Evolutionary conservation across 2,329 filamentous ascomycete genomes (phyloP).

Genomic region (Venturia oleaginea): DNA sequence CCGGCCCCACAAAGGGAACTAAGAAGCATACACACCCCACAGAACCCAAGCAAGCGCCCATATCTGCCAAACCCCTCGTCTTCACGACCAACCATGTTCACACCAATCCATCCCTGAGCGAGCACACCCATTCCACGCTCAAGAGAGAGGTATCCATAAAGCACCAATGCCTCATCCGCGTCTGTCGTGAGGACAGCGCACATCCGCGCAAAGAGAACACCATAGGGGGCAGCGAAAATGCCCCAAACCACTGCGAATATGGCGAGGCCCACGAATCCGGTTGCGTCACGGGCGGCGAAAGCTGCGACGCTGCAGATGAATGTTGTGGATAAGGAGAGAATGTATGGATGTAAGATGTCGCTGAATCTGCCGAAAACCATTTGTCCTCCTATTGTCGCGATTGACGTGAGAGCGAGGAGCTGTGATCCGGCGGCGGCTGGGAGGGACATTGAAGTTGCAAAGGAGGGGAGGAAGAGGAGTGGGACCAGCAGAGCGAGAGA

Average conservation of each 20-base stretch:
- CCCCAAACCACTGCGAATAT: slow-evolving; percentile 7
- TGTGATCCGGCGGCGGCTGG: slow-evolving; percentile 27
- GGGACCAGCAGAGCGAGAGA: slow-evolving; percentile 9
- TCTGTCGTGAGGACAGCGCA: not conserved
- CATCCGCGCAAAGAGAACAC: slow-evolving; percentile 6
- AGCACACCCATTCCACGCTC: slow-evolving; percentile 6
- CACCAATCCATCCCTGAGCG: not conserved
- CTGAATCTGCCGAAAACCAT: not conserved
- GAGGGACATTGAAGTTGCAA: not conserved
- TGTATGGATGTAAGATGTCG: not conserved
- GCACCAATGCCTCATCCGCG: not conserved
- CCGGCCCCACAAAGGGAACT: not conserved
- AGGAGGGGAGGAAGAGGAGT: slow-evolving; percentile 7
- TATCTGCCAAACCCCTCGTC: not conserved
- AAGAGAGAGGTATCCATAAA: slow-evolving; percentile 9
- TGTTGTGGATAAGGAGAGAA: not conserved
- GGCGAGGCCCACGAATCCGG: not conserved
- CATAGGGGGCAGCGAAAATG: slow-evolving; percentile 9
- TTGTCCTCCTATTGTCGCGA: slow-evolving; percentile 34
- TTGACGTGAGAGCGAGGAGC: slow-evolving; percentile 36
- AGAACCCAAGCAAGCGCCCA: not conserved
- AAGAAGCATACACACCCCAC: not conserved
- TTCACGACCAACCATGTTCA: not conserved
- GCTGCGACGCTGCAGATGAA: not conserved
- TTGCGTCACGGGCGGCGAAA: slow-evolving; percentile 15